phyloP scores from a whole-genome alignment of 2,329 filamentous ascomycete species.

The Periconia macrospinosa region DNA sequence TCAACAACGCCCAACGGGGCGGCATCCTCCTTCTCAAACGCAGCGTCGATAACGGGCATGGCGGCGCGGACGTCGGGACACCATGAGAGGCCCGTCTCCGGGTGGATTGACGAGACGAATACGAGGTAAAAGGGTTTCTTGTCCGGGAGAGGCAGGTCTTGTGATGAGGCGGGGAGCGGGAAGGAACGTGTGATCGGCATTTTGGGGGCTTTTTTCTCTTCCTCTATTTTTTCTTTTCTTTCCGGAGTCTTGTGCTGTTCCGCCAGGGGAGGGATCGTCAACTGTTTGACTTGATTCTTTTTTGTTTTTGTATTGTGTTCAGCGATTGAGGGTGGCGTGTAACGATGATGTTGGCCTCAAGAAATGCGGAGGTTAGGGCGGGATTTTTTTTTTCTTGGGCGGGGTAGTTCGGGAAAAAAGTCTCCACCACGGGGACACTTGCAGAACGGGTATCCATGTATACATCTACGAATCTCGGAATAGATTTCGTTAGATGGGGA shows the following conservation, averaged over 20 bases:
- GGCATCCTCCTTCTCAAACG: background rate
- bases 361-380: too few relatives aligned
- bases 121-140: background rate
- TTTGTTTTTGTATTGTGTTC: too few relatives aligned
- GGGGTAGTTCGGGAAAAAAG: too few relatives aligned
- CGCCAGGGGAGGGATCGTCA: background rate
- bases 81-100: background rate
- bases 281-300: too few relatives aligned
- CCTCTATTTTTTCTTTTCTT: background rate
- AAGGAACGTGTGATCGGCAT: background rate
- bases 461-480: too few relatives aligned
- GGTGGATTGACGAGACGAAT: background rate
- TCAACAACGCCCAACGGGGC: background rate
- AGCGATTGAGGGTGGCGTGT: too few relatives aligned
- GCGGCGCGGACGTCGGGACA: slow-evolving; percentile 1
- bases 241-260: background rate
- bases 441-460: too few relatives aligned
- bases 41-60: background rate
- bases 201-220: background rate
- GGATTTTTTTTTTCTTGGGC: too few relatives aligned
- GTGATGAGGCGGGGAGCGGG: background rate
- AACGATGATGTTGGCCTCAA: too few relatives aligned
- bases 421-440: too few relatives aligned
- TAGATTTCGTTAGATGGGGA: too few relatives aligned
- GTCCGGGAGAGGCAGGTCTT: background rate